Conservation (phyloP, 1,284 basidiomycete species). For the Ustilago tritici region DNA sequence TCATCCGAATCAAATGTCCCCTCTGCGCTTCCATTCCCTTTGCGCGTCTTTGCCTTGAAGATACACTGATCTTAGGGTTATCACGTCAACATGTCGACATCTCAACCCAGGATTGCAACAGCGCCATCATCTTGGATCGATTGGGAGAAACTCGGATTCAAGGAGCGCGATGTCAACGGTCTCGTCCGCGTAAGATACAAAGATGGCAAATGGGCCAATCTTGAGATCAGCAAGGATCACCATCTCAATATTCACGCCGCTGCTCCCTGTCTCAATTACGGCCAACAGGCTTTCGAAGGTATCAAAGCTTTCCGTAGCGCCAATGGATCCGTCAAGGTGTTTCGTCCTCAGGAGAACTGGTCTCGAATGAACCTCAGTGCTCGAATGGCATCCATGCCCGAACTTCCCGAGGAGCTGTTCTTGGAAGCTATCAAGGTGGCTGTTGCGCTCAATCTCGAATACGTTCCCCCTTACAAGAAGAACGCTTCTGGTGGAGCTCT, state of each 20-base stretch:
- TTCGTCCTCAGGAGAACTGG: conserved; percentile 70
- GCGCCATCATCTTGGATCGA: conserved; percentile 38
- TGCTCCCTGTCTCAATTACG: conserved; percentile 69
- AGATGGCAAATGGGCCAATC: conserved; percentile 61
- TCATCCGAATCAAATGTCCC: not conserved
- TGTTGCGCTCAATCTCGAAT: conserved; percentile 69
- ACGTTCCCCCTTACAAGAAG: conserved; percentile 67
- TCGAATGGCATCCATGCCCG: conserved; percentile 66
- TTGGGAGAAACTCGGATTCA: conserved; percentile 55
- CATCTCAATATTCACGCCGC: conserved; percentile 67
- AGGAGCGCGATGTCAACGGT: conserved; percentile 54
- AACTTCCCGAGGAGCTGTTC: conserved; percentile 58
- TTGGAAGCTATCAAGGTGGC: conserved; percentile 60
- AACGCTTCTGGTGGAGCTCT: conserved; percentile 63
- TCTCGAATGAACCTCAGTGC: conserved; percentile 65
- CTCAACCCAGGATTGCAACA: conserved; percentile 43
- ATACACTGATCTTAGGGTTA: not conserved
- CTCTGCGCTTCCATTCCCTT: not conserved
- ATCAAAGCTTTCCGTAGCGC: conserved; percentile 67
- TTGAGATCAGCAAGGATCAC: conserved; percentile 60
- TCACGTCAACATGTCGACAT: conserved; percentile 22
- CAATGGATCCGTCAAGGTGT: conserved; percentile 64
- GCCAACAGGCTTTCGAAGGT: conserved; percentile 68
- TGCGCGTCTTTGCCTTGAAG: not conserved
- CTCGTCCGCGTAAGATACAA: conserved; percentile 50